Percentiles rank a stretch among this genome's conserved stretches.
Evolutionary conservation across 2,329 filamentous ascomycete genomes (phyloP).

Genomic region (Zymoseptoria passerinii): DNA sequence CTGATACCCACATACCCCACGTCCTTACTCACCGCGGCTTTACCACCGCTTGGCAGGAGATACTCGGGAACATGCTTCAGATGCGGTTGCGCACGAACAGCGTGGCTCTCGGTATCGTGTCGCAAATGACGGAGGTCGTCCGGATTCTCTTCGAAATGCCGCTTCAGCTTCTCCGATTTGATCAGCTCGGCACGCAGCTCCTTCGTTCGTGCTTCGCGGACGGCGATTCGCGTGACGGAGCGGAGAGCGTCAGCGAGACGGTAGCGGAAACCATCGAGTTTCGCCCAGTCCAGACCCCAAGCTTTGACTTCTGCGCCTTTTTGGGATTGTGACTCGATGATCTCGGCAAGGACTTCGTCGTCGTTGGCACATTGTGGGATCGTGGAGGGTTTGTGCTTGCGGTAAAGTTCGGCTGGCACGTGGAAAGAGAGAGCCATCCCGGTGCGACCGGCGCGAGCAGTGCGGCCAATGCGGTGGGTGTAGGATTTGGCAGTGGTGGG

Average conservation of each 20-base stretch:
- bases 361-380: conserved; percentile 70
- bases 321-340: conserved; percentile 69
- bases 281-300: conserved; percentile 90
- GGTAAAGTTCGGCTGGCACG: conserved; percentile 69
- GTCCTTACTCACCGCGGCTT: conserved; percentile 55
- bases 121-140: conserved; percentile 77
- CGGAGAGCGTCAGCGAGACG: conserved; percentile 87
- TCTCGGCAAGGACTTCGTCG: conserved; percentile 73
- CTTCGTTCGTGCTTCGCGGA: conserved; percentile 80
- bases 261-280: conserved; percentile 90
- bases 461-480: conserved; percentile 92
- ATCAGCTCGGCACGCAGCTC: conserved; percentile 84
- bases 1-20: conserved; percentile 67
- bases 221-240: conserved; percentile 78
- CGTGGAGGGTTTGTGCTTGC: conserved; percentile 82
- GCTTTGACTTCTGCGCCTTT: conserved; percentile 74
- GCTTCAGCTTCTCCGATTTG: conserved; percentile 87
- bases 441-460: conserved; percentile 79
- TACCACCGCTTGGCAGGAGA: conserved; percentile 66
- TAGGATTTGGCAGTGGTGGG: conserved; percentile 83
- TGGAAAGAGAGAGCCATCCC: conserved; percentile 97
- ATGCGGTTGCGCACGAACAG: conserved; percentile 77
- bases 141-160: conserved; percentile 96
- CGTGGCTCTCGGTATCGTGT: conserved; percentile 80
- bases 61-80: conserved; percentile 94